Base-by-base conservation (phyloP, 2,329 filamentous ascomycete genomes). In the Botrytis cinerea region DNA sequence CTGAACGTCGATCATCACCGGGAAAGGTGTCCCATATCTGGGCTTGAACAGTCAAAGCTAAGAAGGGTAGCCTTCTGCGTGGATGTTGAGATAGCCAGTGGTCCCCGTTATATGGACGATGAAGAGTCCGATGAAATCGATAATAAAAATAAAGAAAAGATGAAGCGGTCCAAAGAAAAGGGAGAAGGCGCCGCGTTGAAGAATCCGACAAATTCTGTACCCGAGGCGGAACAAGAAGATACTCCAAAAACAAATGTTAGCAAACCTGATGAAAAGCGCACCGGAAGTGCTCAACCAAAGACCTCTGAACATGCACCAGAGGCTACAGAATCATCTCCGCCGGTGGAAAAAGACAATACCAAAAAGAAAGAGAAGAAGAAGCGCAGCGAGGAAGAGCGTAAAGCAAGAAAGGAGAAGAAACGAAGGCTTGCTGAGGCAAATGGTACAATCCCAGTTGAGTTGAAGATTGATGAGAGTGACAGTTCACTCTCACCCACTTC, bases 281-380 rank as follows among this genome's bases (percentile, higher is more conserved):
- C 83, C 0, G 84, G 83, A 67, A 84, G 85, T 67, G 79, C 83
- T 2, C 80, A 82, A 73, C 84, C 83, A 77, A 72, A 79, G 61
- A 75, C 76, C 82, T 10, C 80, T 78, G 60, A 73, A 70, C 45
- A 76, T 69, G 61, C 68, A 48, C 28, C 60, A n/a, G 43, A 72
- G 40, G 18, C 25, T 28, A 20, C 20, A 28, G 32, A 60, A 69
- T 38, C 28, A 20, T 40, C 57, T n/a, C 61, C 73, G 40, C 43
- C 69, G 75, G 81, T 74, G 76, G 82, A 80, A 25, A 81, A 80
- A 48, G 84, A 83, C 46, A 85, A 83, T 0, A 90, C 86, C 12
- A 91, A 91, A 78, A 98, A 97, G 83, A 96, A 94, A 82, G 95
- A 98, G 80, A 98, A 97, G 86, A 98, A 98, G 84, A 97, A 97